Percentiles rank a stretch among this genome's conserved stretches.
Conservation (phyloP, 768 basidiomycete genomes). For the Collybiopsis confluens region DNA sequence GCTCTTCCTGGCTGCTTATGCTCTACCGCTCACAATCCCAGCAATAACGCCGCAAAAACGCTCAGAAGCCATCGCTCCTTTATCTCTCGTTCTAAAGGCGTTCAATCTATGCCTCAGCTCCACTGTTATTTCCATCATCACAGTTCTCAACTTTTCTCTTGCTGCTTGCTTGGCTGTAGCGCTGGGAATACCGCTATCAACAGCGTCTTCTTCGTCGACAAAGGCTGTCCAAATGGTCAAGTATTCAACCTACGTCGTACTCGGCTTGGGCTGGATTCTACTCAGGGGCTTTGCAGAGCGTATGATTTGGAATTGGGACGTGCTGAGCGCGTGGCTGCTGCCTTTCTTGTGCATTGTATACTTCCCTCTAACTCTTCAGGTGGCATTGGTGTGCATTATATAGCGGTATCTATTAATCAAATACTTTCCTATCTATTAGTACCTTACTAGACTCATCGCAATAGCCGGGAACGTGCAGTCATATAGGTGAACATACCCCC, state of each 20-base stretch:
- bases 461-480: background rate
- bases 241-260: constrained; percentile 37
- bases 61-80: constrained; percentile 27
- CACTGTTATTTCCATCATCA: constrained; percentile 76
- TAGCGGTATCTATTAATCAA: background rate
- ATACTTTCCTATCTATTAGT: constrained; percentile 15
- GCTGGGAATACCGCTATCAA: constrained; percentile 43
- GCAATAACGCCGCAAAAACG: constrained; percentile 6
- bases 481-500: background rate
- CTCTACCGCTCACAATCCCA: constrained; percentile 26
- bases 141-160: constrained; percentile 91
- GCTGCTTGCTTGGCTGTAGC: constrained; percentile 58
- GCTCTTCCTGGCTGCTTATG: constrained; percentile 24
- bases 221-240: constrained; percentile 20
- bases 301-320: constrained; percentile 73
- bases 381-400: constrained; percentile 51
- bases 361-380: constrained; percentile 69
- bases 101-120: constrained; percentile 82
- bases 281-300: constrained; percentile 38
- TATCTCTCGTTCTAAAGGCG: constrained; percentile 56
- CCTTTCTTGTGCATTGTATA: constrained; percentile 82
- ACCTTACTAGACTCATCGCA: too few species aligned
- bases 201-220: constrained; percentile 29
- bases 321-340: constrained; percentile 78
- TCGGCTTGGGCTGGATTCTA: constrained; percentile 60